These are phyloP conservation scores for Letharia lupina DNA, from an alignment of 495 filamentous ascomycete species.

Conservation along the genomic window DNA sequence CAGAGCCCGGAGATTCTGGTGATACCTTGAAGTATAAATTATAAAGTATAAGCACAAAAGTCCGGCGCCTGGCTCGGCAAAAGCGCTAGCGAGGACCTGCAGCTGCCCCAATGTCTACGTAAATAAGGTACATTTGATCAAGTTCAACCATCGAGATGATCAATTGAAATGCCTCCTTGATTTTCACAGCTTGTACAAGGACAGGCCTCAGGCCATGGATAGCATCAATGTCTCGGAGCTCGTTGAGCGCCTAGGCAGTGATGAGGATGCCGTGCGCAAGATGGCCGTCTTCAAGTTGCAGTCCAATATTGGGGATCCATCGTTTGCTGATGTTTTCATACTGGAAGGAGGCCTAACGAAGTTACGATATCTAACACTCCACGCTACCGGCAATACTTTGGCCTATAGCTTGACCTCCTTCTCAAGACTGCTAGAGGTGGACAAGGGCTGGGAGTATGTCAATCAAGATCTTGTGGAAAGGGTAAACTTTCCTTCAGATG, in stretches of 20 bases:
- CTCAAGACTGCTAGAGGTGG: constrained; percentile 78
- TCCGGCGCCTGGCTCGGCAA: neutral
- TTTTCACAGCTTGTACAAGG: too few species aligned
- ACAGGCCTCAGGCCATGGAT: constrained; percentile 37
- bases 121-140: too few species aligned
- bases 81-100: neutral
- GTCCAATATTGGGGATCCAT: constrained; percentile 84
- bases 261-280: constrained; percentile 90
- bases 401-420: constrained; percentile 90
- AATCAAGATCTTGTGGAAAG: constrained; percentile 59
- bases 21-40: too few species aligned
- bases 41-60: neutral
- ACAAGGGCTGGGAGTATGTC: constrained; percentile 90
- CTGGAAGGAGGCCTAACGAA: constrained; percentile 74
- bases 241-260: constrained; percentile 58
- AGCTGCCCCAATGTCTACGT: neutral
- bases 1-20: too few species aligned
- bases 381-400: constrained; percentile 83
- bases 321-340: constrained; percentile 95
- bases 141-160: neutral
- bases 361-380: constrained; percentile 71
- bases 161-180: neutral
- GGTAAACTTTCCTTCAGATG: constrained; percentile 34
- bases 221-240: constrained; percentile 55
- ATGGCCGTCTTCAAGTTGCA: constrained; percentile 99